A percentile compares a stretch with the other conserved stretches of the same genome.
Evolutionary conservation across 306 rosid genomes (phyloP).

Genomic region (Quercus rubra): DNA sequence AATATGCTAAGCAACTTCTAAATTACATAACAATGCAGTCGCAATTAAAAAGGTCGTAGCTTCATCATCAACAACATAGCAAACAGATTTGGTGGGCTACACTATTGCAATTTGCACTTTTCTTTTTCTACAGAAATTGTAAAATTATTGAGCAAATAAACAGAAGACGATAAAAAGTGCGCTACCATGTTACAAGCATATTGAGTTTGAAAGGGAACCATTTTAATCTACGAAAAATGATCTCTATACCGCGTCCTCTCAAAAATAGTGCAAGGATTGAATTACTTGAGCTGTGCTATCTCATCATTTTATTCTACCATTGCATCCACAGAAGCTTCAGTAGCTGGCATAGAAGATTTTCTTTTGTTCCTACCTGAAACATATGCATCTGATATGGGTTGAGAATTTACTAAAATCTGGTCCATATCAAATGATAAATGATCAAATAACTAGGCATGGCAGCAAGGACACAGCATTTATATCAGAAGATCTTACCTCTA

Average conservation of each 20-base stretch:
- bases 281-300: neutral
- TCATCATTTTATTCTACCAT: slow-evolving; percentile 46
- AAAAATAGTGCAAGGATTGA: neutral
- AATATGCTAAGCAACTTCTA: too few relatives aligned
- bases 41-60: too few relatives aligned
- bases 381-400: neutral
- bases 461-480: neutral
- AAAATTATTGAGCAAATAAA: neutral
- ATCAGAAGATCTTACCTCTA: slow-evolving; percentile 36
- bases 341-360: slow-evolving; percentile 39
- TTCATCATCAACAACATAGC: too few relatives aligned
- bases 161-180: neutral
- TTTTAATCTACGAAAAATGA: neutral
- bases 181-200: neutral
- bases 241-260: neutral
- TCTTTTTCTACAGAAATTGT: neutral
- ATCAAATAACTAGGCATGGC: neutral
- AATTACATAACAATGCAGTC: too few relatives aligned
- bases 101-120: neutral
- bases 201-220: neutral
- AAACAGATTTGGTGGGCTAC: too few relatives aligned
- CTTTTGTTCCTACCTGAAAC: slow-evolving; percentile 55
- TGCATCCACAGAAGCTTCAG: slow-evolving; percentile 42
- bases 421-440: neutral
- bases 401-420: neutral